A percentile compares a stretch with the other conserved stretches of the same genome.
These are phyloP conservation scores for Stagonosporopsis tanaceti DNA, from an alignment of 2,329 filamentous ascomycete species.

Conservation along the genomic window DNA sequence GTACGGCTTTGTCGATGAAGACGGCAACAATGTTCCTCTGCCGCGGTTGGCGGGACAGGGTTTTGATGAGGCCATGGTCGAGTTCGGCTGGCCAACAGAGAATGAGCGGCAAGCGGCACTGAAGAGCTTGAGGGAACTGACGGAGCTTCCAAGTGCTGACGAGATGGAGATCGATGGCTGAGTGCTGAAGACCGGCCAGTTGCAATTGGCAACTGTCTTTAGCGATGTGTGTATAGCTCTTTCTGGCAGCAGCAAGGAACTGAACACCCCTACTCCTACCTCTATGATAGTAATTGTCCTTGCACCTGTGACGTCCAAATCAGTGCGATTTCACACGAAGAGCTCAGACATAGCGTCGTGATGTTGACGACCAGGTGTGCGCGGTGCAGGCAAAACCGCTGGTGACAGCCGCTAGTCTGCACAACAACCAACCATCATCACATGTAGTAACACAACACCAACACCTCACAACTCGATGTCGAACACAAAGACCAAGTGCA, in stretches of 20 bases:
- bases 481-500: neutral
- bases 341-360: too few relatives aligned
- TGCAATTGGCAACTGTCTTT: too few relatives aligned
- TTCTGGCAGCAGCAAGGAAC: too few relatives aligned
- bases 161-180: neutral
- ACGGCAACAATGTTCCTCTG: constrained; percentile 57
- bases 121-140: neutral
- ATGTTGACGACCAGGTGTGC: too few relatives aligned
- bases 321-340: too few relatives aligned
- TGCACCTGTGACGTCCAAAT: too few relatives aligned
- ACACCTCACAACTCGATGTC: neutral
- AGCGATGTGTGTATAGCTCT: too few relatives aligned
- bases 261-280: too few relatives aligned
- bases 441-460: too few relatives aligned
- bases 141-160: neutral
- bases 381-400: neutral
- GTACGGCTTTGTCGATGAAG: constrained; percentile 67
- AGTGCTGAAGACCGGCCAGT: neutral
- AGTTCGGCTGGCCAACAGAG: constrained; percentile 9
- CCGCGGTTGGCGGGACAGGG: constrained; percentile 62
- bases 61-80: constrained; percentile 43
- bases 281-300: too few relatives aligned
- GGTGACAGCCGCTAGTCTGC: neutral
- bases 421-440: too few relatives aligned
- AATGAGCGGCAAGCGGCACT: neutral